These are phyloP conservation scores for Penicillium cinerascens DNA, from an alignment of 495 filamentous ascomycete species.

Conservation along the genomic window DNA sequence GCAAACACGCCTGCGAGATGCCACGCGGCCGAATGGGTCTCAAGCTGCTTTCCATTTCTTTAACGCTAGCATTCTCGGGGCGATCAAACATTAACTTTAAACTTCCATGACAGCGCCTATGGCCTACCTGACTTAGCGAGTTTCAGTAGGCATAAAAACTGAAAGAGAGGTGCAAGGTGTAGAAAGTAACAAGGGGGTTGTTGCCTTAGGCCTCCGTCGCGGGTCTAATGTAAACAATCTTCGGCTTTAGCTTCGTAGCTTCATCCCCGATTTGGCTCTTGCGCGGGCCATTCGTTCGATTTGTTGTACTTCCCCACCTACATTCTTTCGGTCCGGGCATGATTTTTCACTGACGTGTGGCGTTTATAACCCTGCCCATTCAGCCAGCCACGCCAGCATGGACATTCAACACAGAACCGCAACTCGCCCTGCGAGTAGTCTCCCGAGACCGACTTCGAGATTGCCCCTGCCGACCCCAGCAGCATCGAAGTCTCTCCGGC, in stretches of 20 bases:
- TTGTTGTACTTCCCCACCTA: slow-evolving; percentile 4
- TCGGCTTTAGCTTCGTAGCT: neutral
- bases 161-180: neutral
- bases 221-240: slow-evolving; percentile 27
- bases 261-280: neutral
- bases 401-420: slow-evolving; percentile 31
- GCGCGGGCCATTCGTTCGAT: slow-evolving; percentile 2
- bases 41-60: neutral
- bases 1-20: neutral
- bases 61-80: neutral
- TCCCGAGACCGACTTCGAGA: slow-evolving; percentile 41
- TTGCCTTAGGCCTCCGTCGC: slow-evolving; percentile 26
- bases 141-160: neutral
- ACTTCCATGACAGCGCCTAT: neutral
- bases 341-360: slow-evolving; percentile 9
- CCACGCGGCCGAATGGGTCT: neutral
- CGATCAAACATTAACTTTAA: neutral
- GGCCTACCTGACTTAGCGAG: neutral
- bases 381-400: slow-evolving; percentile 23
- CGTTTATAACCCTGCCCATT: neutral
- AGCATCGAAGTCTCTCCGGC: slow-evolving; percentile 32
- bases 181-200: neutral
- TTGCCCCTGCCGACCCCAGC: slow-evolving; percentile 41
- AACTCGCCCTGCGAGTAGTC: slow-evolving; percentile 32
- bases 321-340: slow-evolving; percentile 7